Conservation (phyloP, 305 asterid genomes). For the Fraxinus paxiana region DNA sequence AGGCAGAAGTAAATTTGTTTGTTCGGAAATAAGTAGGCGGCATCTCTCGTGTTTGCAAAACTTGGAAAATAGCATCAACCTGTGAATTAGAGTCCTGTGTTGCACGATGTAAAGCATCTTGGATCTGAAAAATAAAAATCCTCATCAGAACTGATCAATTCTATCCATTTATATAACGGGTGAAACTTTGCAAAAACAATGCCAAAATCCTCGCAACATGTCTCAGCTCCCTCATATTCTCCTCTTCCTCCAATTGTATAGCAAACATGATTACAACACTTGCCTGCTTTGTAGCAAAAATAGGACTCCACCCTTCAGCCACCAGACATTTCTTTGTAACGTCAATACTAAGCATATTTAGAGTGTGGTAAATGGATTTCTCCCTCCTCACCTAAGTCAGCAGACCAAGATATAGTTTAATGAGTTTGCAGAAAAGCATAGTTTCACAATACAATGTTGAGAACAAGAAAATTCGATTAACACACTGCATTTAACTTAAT, state of each 20-base stretch:
- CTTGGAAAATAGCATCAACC: constrained; percentile 90
- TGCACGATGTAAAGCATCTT: constrained; percentile 75
- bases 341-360: constrained; percentile 92
- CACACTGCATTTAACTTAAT: background rate
- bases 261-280: background rate
- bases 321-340: constrained; percentile 94
- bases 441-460: background rate
- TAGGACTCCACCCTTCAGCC: constrained; percentile 99
- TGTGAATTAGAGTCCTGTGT: constrained; percentile 82
- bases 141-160: constrained; percentile 12
- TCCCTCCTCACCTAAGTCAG: constrained; percentile 77
- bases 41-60: constrained; percentile 83
- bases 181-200: constrained; percentile 14
- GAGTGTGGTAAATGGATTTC: constrained; percentile 88
- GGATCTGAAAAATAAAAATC: constrained; percentile 54
- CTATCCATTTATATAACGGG: constrained; percentile 8
- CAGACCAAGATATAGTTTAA: constrained; percentile 24
- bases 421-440: constrained; percentile 10
- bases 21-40: constrained; percentile 94
- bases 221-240: background rate
- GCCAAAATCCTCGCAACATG: background rate
- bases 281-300: constrained; percentile 85
- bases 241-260: background rate
- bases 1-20: constrained; percentile 85
- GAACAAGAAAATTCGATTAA: background rate